Evolutionary conservation across 345 rosid genomes (phyloP), one percentile per base, ranked within the genome.

Genomic region (Syzygium oleosum): DNA sequence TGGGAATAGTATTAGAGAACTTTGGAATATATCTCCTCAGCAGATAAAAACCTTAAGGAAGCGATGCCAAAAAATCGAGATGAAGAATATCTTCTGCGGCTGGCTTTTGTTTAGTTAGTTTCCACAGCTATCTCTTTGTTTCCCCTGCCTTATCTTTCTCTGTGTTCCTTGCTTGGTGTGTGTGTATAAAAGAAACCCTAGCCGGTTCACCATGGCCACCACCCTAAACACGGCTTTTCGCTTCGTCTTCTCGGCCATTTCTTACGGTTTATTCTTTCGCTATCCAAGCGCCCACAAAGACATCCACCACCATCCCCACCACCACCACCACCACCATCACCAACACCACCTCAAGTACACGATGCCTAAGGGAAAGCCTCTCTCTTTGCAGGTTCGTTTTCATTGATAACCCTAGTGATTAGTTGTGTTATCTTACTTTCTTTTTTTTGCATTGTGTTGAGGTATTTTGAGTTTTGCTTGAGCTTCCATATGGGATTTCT

Each of bases 311-410:
- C 80, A 73, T 25, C 80, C 46, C 80, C 49, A 38, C 49, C 49
- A 31, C 46, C 23, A 38, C 49, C 49, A 31, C 25, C 23, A 17
- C 49, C 80, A 34, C 80, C 46, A 73, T 16, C 79, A 31, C 23
- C 43, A 17, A 85, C 55, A 77, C 80, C 87, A 25, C 84, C 52
- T 38, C 91, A 92, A 19, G 78, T 52, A 86, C 91, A 91, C 90
- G 93, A 97, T 94, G 97, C 93, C 95, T 31, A 95, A 89, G 96
- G 91, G 90, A 43, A 96, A 92, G 83, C 98, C 95, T 86, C 96
- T 97, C 91, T 96, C 98, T 88, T 92, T 97, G 93, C 98, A 96
- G 99, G 99, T 96, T 92, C 43, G 88, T 84, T 88, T 53, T 85
- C 90, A 83, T 78, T 54, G 80, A 73, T 22, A 73, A 34, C 80